Conservation (phyloP, 2,329 filamentous ascomycete genomes). For the Fonsecaea erecta region DNA sequence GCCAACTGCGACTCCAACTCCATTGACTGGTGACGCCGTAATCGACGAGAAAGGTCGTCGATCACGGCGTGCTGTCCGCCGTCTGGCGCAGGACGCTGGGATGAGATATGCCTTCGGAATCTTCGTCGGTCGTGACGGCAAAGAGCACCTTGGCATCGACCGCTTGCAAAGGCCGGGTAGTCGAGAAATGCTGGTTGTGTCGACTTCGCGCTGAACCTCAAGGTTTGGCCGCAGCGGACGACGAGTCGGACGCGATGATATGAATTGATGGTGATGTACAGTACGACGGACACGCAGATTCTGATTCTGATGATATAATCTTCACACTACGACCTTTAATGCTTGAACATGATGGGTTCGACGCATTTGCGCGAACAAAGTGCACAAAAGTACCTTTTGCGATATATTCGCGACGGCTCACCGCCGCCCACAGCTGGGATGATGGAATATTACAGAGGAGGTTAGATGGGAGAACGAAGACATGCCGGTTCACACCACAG, state of each 20-base stretch:
- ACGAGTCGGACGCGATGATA: neutral
- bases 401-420: neutral
- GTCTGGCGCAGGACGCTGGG: constrained; percentile 35
- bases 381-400: neutral
- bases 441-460: neutral
- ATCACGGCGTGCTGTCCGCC: constrained; percentile 41
- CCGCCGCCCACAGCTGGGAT: neutral
- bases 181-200: constrained; percentile 51
- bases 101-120: constrained; percentile 61
- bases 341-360: neutral
- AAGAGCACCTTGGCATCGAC: constrained; percentile 65
- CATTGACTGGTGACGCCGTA: constrained; percentile 48
- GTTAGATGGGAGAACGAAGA: neutral
- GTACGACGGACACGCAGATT: neutral
- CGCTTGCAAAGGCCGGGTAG: constrained; percentile 53
- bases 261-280: neutral
- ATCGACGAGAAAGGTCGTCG: constrained; percentile 21
- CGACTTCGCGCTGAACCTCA: constrained; percentile 28
- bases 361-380: neutral
- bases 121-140: constrained; percentile 62
- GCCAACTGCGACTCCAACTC: constrained; percentile 39
- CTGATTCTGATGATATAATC: neutral
- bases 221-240: neutral
- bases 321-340: neutral
- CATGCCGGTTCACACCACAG: constrained; percentile 1